Percentiles rank a stretch among this genome's conserved stretches.
These are phyloP conservation scores for Phylloporus sp. DNA, from an alignment of 768 basidiomycete species.

Conservation along the genomic window DNA sequence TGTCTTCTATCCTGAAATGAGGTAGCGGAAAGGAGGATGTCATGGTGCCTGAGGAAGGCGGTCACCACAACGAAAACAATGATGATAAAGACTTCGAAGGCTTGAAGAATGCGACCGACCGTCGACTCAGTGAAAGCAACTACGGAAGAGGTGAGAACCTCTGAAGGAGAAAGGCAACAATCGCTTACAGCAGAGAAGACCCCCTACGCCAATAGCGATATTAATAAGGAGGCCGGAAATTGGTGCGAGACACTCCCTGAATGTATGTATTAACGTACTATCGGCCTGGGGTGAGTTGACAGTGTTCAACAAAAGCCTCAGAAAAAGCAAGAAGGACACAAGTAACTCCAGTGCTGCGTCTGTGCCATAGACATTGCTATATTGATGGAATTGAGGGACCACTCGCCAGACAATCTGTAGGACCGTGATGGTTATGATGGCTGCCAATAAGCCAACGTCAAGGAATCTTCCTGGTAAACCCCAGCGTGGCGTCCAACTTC, in stretches of 20 bases:
- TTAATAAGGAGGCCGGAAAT: conserved; percentile 50
- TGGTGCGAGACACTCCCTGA: conserved; percentile 45
- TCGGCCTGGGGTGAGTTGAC: conserved; percentile 38
- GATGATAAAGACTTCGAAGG: conserved; percentile 57
- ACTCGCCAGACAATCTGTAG: conserved; percentile 66
- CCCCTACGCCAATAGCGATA: conserved; percentile 49
- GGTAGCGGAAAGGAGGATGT: not conserved
- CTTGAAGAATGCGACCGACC: conserved; percentile 63
- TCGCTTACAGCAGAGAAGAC: conserved; percentile 53
- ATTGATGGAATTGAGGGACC: conserved; percentile 31
- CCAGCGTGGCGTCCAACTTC: conserved; percentile 64
- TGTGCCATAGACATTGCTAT: conserved; percentile 50
- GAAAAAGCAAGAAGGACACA: conserved; percentile 51
- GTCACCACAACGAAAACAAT: conserved; percentile 53
- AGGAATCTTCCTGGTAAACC: conserved; percentile 49
- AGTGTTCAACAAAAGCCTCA: conserved; percentile 59
- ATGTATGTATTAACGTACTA: conserved; percentile 37
- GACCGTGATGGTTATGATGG: conserved; percentile 43
- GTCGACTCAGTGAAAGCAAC: conserved; percentile 66
- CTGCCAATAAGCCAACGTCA: conserved; percentile 45
- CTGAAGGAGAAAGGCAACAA: not conserved
- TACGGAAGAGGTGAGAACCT: conserved; percentile 25
- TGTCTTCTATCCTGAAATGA: not conserved
- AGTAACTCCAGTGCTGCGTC: conserved; percentile 56
- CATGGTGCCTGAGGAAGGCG: conserved; percentile 31